Conservation (phyloP, 2,329 filamentous ascomycete genomes). For the Talaromyces marneffei region DNA sequence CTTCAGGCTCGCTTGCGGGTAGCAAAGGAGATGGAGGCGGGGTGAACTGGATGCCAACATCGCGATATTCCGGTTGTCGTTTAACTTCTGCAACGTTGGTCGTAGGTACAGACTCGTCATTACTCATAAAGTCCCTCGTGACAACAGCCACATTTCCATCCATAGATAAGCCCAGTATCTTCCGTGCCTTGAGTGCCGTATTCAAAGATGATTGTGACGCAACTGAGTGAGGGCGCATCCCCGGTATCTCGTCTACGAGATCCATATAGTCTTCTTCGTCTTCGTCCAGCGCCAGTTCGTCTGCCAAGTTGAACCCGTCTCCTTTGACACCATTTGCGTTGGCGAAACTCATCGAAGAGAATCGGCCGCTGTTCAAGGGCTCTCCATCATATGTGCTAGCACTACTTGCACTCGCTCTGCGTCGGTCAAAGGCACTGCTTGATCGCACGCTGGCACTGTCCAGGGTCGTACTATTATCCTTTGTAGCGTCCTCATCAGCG, state of each 20-base stretch:
- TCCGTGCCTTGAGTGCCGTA: conserved; percentile 39
- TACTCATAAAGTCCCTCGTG: background rate
- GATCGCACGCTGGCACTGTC: conserved; percentile 69
- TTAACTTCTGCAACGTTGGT: conserved; percentile 47
- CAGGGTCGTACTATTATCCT: conserved; percentile 52
- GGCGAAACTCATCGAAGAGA: conserved; percentile 61
- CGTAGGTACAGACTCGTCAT: background rate
- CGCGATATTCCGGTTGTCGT: conserved; percentile 56
- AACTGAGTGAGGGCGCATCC: conserved; percentile 46
- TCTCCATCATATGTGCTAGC: conserved; percentile 47
- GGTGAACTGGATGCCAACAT: conserved; percentile 75
- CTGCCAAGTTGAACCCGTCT: conserved; percentile 73
- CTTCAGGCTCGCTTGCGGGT: conserved; percentile 16
- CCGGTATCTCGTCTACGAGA: conserved; percentile 60
- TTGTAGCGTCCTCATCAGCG: conserved; percentile 47
- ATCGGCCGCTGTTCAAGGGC: conserved; percentile 55
- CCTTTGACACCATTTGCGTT: conserved; percentile 51
- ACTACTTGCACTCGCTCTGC: conserved; percentile 51
- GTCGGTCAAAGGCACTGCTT: conserved; percentile 60
- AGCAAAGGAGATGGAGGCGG: conserved; percentile 66
- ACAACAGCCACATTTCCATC: conserved; percentile 23
- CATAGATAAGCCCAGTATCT: conserved; percentile 41
- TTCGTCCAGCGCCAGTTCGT: conserved; percentile 82
- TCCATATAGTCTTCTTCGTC: conserved; percentile 64
- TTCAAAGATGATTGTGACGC: conserved; percentile 33